These are phyloP conservation scores for Orbilia blumenaviensis DNA, from an alignment of 2,329 filamentous ascomycete genomes.

Conservation along the genomic window DNA sequence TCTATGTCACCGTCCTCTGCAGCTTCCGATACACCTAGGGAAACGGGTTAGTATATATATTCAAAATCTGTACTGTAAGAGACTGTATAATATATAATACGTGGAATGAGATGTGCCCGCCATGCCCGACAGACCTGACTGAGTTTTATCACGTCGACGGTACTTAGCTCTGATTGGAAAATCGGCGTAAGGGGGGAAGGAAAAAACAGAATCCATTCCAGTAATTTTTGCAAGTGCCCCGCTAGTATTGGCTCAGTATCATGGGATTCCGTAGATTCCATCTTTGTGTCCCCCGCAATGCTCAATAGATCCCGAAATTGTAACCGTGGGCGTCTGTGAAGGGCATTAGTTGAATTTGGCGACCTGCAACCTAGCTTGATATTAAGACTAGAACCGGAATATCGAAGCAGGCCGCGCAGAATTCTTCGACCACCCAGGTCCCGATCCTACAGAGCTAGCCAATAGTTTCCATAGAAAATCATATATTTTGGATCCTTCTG, in stretches of 20 bases:
- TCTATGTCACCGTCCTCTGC: neutral
- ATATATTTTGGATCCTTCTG: neutral
- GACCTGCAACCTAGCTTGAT: no score
- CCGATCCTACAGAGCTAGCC: no score
- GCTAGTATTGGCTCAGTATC: neutral
- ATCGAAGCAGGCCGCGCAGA: no score
- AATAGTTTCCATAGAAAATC: no score
- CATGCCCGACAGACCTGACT: neutral
- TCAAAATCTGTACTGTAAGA: no score
- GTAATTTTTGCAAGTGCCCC: neutral
- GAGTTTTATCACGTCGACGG: neutral
- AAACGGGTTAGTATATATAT: neutral
- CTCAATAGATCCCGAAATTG: no score
- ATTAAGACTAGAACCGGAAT: no score
- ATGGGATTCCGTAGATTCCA: no score
- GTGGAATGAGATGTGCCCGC: neutral
- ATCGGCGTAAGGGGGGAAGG: neutral
- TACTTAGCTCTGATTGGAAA: slow-evolving; percentile 3
- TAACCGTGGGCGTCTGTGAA: no score
- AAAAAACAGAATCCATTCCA: slow-evolving; percentile 13
- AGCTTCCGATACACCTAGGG: neutral
- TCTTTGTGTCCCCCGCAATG: no score
- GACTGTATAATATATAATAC: neutral
- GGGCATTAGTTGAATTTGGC: no score
- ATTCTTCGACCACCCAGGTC: no score